Evolutionary conservation across 1,139 yeast species (phyloP).

Genomic region (Suhomyces anneliseae): DNA sequence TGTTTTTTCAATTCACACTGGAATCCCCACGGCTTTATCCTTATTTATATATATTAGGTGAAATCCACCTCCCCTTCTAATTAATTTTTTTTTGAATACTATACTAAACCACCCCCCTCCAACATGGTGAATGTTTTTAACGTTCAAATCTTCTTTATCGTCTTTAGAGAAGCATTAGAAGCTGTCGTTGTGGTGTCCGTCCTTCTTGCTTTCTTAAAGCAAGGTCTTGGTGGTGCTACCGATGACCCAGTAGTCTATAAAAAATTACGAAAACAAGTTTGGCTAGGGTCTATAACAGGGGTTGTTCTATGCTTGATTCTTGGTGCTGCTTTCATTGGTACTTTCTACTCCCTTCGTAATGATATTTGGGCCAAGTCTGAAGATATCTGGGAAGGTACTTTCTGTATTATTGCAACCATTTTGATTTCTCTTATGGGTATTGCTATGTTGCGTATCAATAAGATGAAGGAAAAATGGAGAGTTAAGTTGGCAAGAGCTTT

Average conservation of each 20-base stretch:
- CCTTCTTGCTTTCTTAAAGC: constrained; percentile 83
- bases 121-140: constrained; percentile 46
- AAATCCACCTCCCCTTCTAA: not conserved
- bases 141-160: constrained; percentile 74
- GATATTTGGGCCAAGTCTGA: constrained; percentile 26
- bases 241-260: constrained; percentile 57
- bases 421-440: constrained; percentile 31
- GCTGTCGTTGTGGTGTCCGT: constrained; percentile 90
- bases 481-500: constrained; percentile 45
- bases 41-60: not conserved
- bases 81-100: not conserved
- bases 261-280: constrained; percentile 43
- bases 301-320: constrained; percentile 23
- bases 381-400: constrained; percentile 30
- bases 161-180: constrained; percentile 86
- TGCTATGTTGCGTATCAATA: constrained; percentile 29
- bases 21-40: not conserved
- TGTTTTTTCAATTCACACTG: too few relatives aligned
- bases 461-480: constrained; percentile 53
- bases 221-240: constrained; percentile 62
- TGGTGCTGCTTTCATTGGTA: constrained; percentile 26
- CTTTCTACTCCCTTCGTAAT: constrained; percentile 24
- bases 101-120: constrained; percentile 8
- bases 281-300: constrained; percentile 27
- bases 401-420: constrained; percentile 25